Percentiles rank a stretch among this genome's conserved stretches.
These are phyloP conservation scores for Diplodia mutila DNA, from an alignment of 2,329 filamentous ascomycete genomes.

Conservation along the genomic window DNA sequence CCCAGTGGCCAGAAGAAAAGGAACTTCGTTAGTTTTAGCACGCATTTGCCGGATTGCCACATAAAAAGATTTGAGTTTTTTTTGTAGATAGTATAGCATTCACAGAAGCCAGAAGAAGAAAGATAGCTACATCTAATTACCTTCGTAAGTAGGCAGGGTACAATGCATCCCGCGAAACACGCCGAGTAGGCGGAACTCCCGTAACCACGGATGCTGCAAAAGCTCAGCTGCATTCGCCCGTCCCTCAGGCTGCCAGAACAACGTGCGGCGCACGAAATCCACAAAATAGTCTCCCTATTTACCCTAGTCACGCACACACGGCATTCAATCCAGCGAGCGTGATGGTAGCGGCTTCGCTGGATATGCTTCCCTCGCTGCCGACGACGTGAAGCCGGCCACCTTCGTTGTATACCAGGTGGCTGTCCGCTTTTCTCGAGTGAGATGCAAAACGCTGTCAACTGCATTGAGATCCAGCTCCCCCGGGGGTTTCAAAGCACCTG, in stretches of 20 bases:
- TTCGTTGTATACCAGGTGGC: fast-evolving
- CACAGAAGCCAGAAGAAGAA: no score
- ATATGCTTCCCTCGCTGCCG: neutral
- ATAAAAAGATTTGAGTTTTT: no score
- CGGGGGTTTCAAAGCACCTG: neutral
- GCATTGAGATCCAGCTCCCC: neutral
- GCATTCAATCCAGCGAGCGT: neutral
- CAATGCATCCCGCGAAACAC: neutral
- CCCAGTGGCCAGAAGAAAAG: no score
- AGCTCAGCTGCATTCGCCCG: neutral
- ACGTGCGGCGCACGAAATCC: neutral
- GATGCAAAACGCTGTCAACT: neutral
- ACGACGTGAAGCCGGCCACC: neutral
- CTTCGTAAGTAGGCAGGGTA: neutral
- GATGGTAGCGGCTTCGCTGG: neutral
- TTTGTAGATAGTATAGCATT: no score
- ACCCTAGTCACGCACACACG: neutral
- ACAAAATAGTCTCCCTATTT: neutral
- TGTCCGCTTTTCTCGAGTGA: neutral
- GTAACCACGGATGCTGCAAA: neutral
- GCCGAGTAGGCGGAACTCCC: neutral
- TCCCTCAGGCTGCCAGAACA: neutral
- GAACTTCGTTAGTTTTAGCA: no score
- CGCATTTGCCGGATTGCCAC: no score
- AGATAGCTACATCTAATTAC: no score